phyloP scores from a whole-genome alignment of 176 grass and related monocot genomes.

The Areca catechu region DNA sequence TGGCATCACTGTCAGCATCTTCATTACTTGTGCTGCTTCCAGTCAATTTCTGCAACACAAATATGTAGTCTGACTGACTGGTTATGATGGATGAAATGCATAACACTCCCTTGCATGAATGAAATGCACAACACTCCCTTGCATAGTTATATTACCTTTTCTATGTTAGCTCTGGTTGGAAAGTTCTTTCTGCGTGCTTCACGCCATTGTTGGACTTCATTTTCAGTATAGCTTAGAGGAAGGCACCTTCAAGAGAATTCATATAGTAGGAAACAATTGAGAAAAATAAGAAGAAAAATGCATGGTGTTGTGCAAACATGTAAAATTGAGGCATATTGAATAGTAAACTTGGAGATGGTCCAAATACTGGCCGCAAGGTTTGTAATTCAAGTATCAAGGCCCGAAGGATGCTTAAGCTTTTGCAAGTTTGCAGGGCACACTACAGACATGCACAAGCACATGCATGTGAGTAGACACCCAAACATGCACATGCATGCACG shows the following conservation, averaged over 20 bases:
- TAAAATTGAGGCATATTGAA: not conserved
- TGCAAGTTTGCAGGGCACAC: too few relatives aligned
- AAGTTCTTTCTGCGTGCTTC: slow-evolving; percentile 82
- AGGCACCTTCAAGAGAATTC: slow-evolving; percentile 30
- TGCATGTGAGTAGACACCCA: too few relatives aligned
- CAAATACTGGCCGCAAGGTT: too few relatives aligned
- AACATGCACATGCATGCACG: too few relatives aligned
- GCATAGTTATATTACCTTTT: slow-evolving; percentile 39
- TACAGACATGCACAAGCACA: too few relatives aligned
- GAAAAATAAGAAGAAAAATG: not conserved
- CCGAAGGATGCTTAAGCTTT: too few relatives aligned
- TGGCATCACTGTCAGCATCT: slow-evolving; percentile 39
- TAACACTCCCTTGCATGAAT: not conserved
- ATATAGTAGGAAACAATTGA: not conserved
- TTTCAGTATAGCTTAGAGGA: slow-evolving; percentile 50
- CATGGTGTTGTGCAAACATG: not conserved
- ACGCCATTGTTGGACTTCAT: slow-evolving; percentile 79
- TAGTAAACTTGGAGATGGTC: too few relatives aligned
- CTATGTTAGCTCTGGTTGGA: slow-evolving; percentile 47
- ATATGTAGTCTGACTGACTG: slow-evolving; percentile 10
- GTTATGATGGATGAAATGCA: slow-evolving; percentile 6
- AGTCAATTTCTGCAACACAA: slow-evolving; percentile 55
- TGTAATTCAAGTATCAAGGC: too few relatives aligned
- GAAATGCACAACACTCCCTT: not conserved
- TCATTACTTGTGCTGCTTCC: slow-evolving; percentile 13